A percentile compares a stretch with the other conserved stretches of the same genome.
Evolutionary conservation across 2,329 filamentous ascomycete genomes (phyloP).

Genomic region (Botrytis fragariae): DNA sequence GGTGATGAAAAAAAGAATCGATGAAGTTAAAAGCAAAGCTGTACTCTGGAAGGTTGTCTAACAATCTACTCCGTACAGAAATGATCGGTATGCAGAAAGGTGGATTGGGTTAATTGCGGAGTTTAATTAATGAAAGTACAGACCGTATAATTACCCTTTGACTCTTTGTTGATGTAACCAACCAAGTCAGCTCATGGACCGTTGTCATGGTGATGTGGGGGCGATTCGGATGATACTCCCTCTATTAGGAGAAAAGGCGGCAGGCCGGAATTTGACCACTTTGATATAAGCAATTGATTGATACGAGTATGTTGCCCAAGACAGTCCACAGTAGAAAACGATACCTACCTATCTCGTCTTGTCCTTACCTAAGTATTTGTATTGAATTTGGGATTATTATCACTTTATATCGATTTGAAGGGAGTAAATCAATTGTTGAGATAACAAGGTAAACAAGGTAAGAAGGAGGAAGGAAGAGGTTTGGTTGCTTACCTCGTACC

Average conservation of each 20-base stretch:
- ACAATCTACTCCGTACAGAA: not conserved
- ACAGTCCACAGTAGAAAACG: not conserved
- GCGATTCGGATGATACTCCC: not conserved
- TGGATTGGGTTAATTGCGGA: constrained; percentile 20
- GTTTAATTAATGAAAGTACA: not conserved
- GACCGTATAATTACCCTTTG: not conserved
- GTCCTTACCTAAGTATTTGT: not conserved
- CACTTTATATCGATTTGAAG: not conserved
- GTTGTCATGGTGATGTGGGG: constrained; percentile 12
- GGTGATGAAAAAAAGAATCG: constrained; percentile 1
- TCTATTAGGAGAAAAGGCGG: not conserved
- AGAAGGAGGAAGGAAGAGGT: not conserved
- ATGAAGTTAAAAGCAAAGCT: constrained; percentile 1
- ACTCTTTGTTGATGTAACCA: constrained; percentile 13
- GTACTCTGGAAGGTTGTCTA: constrained; percentile 2
- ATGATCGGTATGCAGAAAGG: constrained; percentile 18
- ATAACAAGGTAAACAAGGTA: not conserved
- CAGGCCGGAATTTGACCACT: not conserved
- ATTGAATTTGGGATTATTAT: not conserved
- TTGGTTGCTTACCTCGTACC: not conserved
- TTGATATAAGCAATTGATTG: not conserved
- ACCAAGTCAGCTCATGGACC: not conserved
- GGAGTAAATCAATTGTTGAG: not conserved
- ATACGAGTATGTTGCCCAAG: not conserved
- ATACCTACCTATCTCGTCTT: not conserved